These are phyloP conservation scores for Phytopythium boreale DNA, from an alignment of 352 stramenopile species.

Conservation along the genomic window DNA sequence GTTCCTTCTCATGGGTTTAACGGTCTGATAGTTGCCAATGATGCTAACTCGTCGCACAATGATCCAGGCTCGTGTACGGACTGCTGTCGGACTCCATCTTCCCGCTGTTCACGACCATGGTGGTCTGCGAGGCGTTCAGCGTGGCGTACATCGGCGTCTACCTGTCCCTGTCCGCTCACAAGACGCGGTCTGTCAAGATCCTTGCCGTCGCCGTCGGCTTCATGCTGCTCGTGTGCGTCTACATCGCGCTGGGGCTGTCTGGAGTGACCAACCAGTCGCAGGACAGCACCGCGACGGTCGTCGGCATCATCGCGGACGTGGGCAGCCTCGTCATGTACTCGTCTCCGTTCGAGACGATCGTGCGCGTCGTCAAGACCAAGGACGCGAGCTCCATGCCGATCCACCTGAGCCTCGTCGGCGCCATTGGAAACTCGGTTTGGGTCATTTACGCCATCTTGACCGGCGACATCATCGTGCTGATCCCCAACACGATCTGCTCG, in stretches of 20 bases:
- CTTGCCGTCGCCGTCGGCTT: neutral
- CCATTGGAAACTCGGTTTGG: conserved; percentile 29
- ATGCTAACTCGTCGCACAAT: neutral
- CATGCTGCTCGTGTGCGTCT: conserved; percentile 13
- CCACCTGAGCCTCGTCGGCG: conserved; percentile 22
- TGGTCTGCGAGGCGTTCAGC: conserved; percentile 54
- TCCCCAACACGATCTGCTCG: conserved; percentile 24
- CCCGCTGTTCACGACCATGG: conserved; percentile 19
- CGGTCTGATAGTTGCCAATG: neutral
- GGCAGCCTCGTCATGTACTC: conserved; percentile 14
- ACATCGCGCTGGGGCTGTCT: conserved; percentile 18
- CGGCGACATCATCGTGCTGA: conserved; percentile 32
- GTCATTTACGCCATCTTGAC: conserved; percentile 26
- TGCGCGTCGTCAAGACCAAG: conserved; percentile 20
- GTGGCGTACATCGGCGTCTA: conserved; percentile 16
- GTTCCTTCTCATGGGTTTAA: neutral
- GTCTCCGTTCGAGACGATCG: conserved; percentile 20
- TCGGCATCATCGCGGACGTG: conserved; percentile 19
- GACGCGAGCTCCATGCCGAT: conserved; percentile 36
- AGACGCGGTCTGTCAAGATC: conserved; percentile 1
- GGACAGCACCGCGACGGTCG: conserved; percentile 12
- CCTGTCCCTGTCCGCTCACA: neutral
- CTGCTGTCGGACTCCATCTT: conserved; percentile 24
- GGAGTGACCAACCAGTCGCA: conserved; percentile 22
- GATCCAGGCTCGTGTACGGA: conserved; percentile 13